Evolutionary conservation across 805 yeast species (phyloP).

Genomic region (Starmerella riodocensis): DNA sequence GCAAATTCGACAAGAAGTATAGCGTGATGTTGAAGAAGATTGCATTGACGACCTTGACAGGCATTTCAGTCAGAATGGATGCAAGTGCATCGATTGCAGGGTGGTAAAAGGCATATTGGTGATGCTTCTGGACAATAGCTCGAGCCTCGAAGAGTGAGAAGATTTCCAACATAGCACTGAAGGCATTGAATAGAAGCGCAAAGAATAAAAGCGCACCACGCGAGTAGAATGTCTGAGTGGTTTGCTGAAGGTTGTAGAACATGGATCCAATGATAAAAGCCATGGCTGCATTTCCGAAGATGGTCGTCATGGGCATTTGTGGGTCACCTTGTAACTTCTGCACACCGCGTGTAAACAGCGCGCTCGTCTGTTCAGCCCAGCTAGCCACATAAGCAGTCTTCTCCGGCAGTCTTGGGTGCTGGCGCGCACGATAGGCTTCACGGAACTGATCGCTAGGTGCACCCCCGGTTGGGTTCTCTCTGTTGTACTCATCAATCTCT

Average conservation of each 20-base stretch:
- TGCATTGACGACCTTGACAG: conserved; percentile 40
- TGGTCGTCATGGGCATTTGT: conserved; percentile 35
- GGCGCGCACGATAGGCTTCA: conserved; percentile 30
- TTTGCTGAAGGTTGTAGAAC: conserved; percentile 39
- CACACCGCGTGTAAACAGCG: conserved; percentile 40
- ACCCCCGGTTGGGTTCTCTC: conserved; percentile 18
- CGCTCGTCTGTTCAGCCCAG: conserved; percentile 37
- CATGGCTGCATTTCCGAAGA: conserved; percentile 39
- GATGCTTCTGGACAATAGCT: conserved; percentile 57
- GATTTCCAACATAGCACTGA: conserved; percentile 46
- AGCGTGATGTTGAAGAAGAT: conserved; percentile 36
- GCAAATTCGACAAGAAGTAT: conserved; percentile 45
- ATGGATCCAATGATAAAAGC: conserved; percentile 54
- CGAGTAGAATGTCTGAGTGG: conserved; percentile 46
- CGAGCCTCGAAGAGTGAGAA: conserved; percentile 37
- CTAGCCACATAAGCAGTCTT: conserved; percentile 35
- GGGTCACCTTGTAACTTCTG: conserved; percentile 47
- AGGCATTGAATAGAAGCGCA: conserved; percentile 46
- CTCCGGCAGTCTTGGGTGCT: conserved; percentile 29
- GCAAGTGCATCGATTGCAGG: conserved; percentile 66
- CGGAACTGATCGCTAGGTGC: conserved; percentile 30
- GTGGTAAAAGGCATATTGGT: conserved; percentile 55
- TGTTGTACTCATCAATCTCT: conserved; percentile 36
- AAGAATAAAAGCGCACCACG: conserved; percentile 55
- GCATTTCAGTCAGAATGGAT: conserved; percentile 46